phyloP scores from a whole-genome alignment of 768 basidiomycete species.

The Piloderma croceum region DNA sequence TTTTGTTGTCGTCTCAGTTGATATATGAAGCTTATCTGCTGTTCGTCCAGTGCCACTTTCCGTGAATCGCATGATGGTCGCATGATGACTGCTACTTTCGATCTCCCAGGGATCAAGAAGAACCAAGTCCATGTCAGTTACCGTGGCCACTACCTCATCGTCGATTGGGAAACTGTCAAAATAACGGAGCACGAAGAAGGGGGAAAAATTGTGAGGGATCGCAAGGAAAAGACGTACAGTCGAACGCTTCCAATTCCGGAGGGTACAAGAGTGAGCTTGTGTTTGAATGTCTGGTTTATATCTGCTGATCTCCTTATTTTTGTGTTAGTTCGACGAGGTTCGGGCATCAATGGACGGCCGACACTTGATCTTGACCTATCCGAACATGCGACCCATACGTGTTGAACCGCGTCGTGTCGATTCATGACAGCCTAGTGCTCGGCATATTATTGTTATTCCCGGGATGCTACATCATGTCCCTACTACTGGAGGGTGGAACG shows the following conservation, averaged over 20 bases:
- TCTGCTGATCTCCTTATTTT: neutral
- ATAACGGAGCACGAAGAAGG: constrained; percentile 58
- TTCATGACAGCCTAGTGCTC: neutral
- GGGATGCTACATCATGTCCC: too few relatives aligned
- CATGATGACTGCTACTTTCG: constrained; percentile 66
- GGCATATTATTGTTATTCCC: neutral
- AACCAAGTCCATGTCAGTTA: constrained; percentile 74
- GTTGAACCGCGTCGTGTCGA: constrained; percentile 23
- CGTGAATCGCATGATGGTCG: constrained; percentile 68
- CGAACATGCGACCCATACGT: constrained; percentile 47
- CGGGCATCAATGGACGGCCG: constrained; percentile 60
- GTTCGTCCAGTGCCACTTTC: constrained; percentile 61
- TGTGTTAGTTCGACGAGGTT: constrained; percentile 63
- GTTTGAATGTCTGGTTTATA: constrained; percentile 5
- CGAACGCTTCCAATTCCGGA: constrained; percentile 69
- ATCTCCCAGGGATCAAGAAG: constrained; percentile 63
- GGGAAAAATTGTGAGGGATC: constrained; percentile 55
- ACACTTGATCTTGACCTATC: constrained; percentile 60
- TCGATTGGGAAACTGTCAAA: constrained; percentile 62
- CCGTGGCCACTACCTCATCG: constrained; percentile 52
- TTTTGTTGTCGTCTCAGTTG: constrained; percentile 8
- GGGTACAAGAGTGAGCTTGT: constrained; percentile 54
- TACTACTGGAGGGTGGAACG: too few relatives aligned
- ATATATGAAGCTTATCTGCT: constrained; percentile 13
- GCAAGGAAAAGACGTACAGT: constrained; percentile 56